Evolutionary conservation across 2,329 filamentous ascomycete genomes (phyloP).

Genomic region (Pezizomycotina sp.): DNA sequence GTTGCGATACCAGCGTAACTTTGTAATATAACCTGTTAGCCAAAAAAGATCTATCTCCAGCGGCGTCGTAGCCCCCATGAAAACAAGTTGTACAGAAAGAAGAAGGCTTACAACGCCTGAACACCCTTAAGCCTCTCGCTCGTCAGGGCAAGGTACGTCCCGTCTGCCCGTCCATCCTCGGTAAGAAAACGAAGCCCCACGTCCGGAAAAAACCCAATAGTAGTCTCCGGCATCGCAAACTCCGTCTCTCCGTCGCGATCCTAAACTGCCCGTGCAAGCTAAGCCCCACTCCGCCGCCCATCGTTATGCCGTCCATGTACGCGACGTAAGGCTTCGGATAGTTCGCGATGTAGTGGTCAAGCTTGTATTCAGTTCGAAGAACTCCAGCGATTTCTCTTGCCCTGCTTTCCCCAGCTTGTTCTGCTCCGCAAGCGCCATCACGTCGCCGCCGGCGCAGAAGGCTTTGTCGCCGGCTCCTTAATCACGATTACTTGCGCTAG

Average conservation of each 20-base stretch:
- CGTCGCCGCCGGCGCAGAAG: conserved; percentile 88
- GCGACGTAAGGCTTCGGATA: conserved; percentile 86
- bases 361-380: conserved; percentile 93
- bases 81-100: not conserved
- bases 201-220: conserved; percentile 96
- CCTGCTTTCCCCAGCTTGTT: conserved; percentile 54
- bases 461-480: conserved; percentile 68
- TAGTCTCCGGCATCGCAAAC: conserved; percentile 98
- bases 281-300: conserved; percentile 91
- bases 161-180: conserved; percentile 73
- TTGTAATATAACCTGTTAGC: conserved; percentile 14
- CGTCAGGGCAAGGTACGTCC: conserved; percentile 85
- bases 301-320: conserved; percentile 95
- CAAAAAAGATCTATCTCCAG: not conserved
- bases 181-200: conserved; percentile 95
- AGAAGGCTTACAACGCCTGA: conserved; percentile 47
- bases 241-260: conserved; percentile 91
- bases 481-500: conserved; percentile 84
- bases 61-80: not conserved
- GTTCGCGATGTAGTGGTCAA: conserved; percentile 88
- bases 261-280: conserved; percentile 90
- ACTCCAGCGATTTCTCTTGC: conserved; percentile 58
- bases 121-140: conserved; percentile 67
- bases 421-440: conserved; percentile 56
- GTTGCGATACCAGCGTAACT: conserved; percentile 79